Percentiles rank a stretch among this genome's conserved stretches.
phyloP scores from a whole-genome alignment of 108 stramenopile species.

The Phaeodactylum tricornutum region DNA sequence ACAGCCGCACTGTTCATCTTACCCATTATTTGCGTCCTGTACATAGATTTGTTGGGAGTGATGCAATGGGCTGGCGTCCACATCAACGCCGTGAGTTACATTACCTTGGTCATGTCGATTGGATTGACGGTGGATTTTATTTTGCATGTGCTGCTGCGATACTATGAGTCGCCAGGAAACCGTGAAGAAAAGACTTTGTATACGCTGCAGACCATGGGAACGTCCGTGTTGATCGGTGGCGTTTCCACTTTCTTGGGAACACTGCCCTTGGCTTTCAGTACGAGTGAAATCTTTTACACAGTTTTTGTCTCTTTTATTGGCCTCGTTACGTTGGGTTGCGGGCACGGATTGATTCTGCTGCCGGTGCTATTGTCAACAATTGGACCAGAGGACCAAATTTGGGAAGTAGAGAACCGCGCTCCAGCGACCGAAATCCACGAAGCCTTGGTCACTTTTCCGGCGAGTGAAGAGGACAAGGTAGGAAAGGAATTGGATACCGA shows the following conservation, averaged over 20 bases:
- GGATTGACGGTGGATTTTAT: conserved; percentile 25
- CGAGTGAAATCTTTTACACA: conserved; percentile 12
- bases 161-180: conserved; percentile 5
- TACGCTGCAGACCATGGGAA: conserved; percentile 14
- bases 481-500: no score
- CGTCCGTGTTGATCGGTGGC: conserved; percentile 17
- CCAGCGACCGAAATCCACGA: no score
- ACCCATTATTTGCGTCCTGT: conserved; percentile 2
- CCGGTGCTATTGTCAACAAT: conserved; percentile 12
- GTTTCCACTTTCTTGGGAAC: conserved; percentile 14
- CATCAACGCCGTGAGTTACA: conserved; percentile 5
- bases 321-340: conserved; percentile 10
- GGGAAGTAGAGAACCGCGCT: no score
- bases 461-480: no score
- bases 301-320: conserved; percentile 15
- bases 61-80: conserved; percentile 12
- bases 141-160: conserved; percentile 12
- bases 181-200: conserved; percentile 8
- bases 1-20: conserved; percentile 10
- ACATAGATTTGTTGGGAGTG: conserved; percentile 13
- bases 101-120: conserved; percentile 14
- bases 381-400: neutral
- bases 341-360: conserved; percentile 14
- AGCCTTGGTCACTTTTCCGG: no score
- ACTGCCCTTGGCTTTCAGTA: conserved; percentile 10